Conservation (phyloP, 805 yeast species). For the Cyberlindnera mrakii region DNA sequence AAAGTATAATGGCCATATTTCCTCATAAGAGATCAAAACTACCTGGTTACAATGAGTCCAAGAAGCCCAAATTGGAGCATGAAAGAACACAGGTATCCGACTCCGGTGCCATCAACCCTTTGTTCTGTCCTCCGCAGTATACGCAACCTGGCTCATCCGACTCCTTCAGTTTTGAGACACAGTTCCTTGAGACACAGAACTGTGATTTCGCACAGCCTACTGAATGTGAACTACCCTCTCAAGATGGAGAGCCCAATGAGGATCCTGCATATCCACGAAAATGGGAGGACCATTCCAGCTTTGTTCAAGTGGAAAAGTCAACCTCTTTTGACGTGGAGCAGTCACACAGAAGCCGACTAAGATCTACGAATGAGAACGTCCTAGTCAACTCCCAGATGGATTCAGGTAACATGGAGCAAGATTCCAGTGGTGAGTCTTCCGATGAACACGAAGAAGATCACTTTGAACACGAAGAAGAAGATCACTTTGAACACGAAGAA, state of each 20-base stretch:
- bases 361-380: too few species aligned
- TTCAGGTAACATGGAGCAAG: too few species aligned
- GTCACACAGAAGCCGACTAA: too few species aligned
- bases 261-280: neutral
- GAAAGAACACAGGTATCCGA: neutral
- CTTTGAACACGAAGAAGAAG: neutral
- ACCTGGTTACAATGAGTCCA: neutral
- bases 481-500: neutral
- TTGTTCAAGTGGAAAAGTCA: constrained; percentile 1
- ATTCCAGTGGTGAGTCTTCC: too few species aligned
- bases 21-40: neutral
- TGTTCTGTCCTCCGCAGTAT: neutral
- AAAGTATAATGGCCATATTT: constrained; percentile 1
- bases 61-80: constrained; percentile 1
- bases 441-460: neutral
- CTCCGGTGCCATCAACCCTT: neutral
- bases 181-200: constrained; percentile 1
- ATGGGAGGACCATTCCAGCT: neutral
- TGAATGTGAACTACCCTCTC: neutral
- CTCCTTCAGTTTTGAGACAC: constrained; percentile 1
- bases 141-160: neutral
- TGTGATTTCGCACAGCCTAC: neutral
- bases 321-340: neutral
- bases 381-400: too few species aligned
- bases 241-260: neutral